Evolutionary conservation across 2,329 filamentous ascomycete genomes (phyloP).

Genomic region (Coniella vitis): DNA sequence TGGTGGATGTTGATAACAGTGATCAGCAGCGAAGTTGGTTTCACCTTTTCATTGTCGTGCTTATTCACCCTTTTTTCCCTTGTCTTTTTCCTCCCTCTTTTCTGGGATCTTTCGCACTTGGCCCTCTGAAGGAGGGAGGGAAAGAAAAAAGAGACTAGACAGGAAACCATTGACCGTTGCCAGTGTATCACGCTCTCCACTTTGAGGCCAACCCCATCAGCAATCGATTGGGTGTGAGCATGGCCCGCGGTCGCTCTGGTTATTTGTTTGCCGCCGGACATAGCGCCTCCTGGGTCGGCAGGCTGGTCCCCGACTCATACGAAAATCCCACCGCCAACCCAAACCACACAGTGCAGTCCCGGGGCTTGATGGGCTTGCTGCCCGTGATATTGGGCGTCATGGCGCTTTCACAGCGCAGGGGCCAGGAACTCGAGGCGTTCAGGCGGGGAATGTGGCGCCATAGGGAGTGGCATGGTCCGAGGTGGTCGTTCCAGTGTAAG

Average conservation of each 20-base stretch:
- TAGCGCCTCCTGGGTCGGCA: neutral
- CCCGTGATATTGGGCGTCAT: slow-evolving; percentile 2
- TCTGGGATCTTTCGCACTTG: too few relatives aligned
- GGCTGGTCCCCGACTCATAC: neutral
- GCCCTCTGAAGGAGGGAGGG: too few relatives aligned
- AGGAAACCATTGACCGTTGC: neutral
- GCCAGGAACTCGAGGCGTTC: neutral
- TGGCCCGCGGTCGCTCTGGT: neutral
- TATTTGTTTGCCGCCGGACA: neutral
- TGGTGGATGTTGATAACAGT: neutral
- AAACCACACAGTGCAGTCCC: neutral
- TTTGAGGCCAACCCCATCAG: neutral
- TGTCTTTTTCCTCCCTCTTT: neutral
- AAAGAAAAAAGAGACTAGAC: too few relatives aligned
- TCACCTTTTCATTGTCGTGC: neutral
- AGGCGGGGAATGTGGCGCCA: neutral
- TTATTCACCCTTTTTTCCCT: neutral
- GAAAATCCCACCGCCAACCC: neutral
- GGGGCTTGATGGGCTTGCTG: neutral
- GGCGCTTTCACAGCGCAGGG: neutral
- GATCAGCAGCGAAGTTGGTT: too few relatives aligned
- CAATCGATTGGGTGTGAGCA: neutral
- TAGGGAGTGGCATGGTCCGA: neutral
- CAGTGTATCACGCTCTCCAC: neutral
- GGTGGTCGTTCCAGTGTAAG: neutral